These are phyloP conservation scores for Aspergillus ellipticus DNA, from an alignment of 495 filamentous ascomycete species.

Conservation along the genomic window DNA sequence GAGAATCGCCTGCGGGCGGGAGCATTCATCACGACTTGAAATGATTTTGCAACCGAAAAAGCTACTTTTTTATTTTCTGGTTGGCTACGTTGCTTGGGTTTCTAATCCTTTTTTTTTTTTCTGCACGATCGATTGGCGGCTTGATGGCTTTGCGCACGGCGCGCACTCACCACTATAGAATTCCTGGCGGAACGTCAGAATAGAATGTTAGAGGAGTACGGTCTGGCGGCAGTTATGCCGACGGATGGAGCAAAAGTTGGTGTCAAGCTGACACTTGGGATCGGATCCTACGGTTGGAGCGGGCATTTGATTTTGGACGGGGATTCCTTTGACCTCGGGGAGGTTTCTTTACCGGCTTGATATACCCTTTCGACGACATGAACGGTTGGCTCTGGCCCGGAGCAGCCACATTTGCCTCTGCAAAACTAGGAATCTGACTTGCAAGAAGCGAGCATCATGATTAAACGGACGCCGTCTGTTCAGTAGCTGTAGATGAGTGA, in stretches of 20 bases:
- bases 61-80: conserved; percentile 21
- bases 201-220: conserved; percentile 24
- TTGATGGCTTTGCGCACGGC: conserved; percentile 20
- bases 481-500: neutral
- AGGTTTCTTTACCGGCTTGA: neutral
- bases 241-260: conserved; percentile 20
- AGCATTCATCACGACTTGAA: conserved; percentile 38
- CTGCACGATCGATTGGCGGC: conserved; percentile 19
- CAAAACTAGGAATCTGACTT: neutral
- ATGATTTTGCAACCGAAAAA: conserved; percentile 26
- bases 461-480: neutral
- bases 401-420: neutral
- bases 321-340: conserved; percentile 4
- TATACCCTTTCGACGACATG: neutral
- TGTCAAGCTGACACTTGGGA: conserved; percentile 13
- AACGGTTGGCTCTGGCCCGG: neutral
- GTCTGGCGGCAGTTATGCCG: conserved; percentile 12
- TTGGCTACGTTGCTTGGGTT: conserved; percentile 19
- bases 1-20: conserved; percentile 4
- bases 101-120: conserved; percentile 17
- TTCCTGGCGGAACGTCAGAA: conserved; percentile 18
- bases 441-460: neutral
- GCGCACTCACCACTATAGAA: conserved; percentile 24
- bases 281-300: conserved; percentile 9
- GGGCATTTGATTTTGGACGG: conserved; percentile 12